These are phyloP conservation scores for Penicillium decumbens DNA, from an alignment of 2,329 filamentous ascomycete genomes.

Conservation along the genomic window DNA sequence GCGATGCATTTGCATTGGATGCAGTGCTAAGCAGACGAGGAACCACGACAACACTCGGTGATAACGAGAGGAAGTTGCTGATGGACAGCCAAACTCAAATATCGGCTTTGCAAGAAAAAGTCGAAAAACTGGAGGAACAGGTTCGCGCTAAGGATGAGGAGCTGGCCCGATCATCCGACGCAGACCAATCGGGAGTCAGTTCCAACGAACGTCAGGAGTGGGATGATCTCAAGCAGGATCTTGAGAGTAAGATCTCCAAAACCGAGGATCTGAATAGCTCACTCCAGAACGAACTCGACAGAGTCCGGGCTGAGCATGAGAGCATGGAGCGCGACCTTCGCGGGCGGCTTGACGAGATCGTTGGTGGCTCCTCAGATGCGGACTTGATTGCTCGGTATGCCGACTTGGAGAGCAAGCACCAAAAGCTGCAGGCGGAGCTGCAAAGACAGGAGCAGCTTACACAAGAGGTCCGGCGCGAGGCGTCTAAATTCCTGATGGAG, in stretches of 20 bases:
- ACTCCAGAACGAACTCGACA: slow-evolving; percentile 72
- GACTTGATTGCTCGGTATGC: slow-evolving; percentile 59
- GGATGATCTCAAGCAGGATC: slow-evolving; percentile 57
- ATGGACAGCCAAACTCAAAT: slow-evolving; percentile 78
- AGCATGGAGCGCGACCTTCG: slow-evolving; percentile 59
- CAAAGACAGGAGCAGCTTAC: slow-evolving; percentile 75
- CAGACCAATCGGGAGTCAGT: slow-evolving; percentile 48
- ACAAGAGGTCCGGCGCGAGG: slow-evolving; percentile 79
- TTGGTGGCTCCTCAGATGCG: slow-evolving; percentile 39
- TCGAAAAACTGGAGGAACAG: slow-evolving; percentile 65
- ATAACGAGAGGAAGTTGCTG: slow-evolving; percentile 66
- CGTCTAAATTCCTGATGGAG: slow-evolving; percentile 75
- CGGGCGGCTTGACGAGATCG: slow-evolving; percentile 53
- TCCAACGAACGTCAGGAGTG: slow-evolving; percentile 66
- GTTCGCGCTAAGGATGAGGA: slow-evolving; percentile 69
- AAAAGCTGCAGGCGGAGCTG: slow-evolving; percentile 61
- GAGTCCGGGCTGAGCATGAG: slow-evolving; percentile 64
- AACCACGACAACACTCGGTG: slow-evolving; percentile 48
- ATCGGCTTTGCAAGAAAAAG: slow-evolving; percentile 66
- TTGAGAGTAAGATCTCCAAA: slow-evolving; percentile 70
- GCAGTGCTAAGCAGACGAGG: slow-evolving; percentile 45
- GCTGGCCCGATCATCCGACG: slow-evolving; percentile 57
- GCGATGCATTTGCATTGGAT: slow-evolving; percentile 61
- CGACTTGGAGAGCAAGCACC: slow-evolving; percentile 58
- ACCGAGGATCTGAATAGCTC: slow-evolving; percentile 74